A percentile compares a stretch with the other conserved stretches of the same genome.
Evolutionary conservation across 2,329 filamentous ascomycete genomes (phyloP).

Genomic region (Parastagonospora avenae): DNA sequence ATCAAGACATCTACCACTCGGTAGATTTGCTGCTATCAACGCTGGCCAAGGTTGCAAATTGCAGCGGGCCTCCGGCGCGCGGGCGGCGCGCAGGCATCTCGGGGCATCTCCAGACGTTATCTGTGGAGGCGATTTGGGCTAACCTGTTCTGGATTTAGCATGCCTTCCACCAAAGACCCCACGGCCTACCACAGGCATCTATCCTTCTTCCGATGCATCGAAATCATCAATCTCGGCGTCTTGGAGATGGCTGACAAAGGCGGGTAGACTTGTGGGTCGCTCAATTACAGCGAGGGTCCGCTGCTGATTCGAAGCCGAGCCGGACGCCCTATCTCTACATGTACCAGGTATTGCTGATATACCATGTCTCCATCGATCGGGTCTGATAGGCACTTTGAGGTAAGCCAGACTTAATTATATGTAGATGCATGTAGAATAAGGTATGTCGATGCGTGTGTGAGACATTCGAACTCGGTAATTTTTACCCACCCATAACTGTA

Average conservation of each 20-base stretch:
- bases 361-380: no score
- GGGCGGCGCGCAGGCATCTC: conserved; percentile 10
- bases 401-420: neutral
- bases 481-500: no score
- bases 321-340: no score
- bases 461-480: no score
- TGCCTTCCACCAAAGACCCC: neutral
- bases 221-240: neutral
- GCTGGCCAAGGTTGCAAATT: conserved; percentile 1
- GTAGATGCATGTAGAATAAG: neutral
- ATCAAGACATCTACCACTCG: conserved; percentile 2
- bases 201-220: neutral
- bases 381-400: no score
- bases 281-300: no score
- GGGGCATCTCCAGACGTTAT: conserved; percentile 10
- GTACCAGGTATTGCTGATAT: no score
- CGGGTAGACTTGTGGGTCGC: no score
- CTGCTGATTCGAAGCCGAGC: no score
- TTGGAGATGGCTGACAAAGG: neutral
- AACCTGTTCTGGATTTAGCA: conserved; percentile 3
- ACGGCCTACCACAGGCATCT: neutral
- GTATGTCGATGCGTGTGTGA: no score
- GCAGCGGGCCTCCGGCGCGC: conserved; percentile 21
- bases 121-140: conserved; percentile 1
- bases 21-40: conserved; percentile 7